Evolutionary conservation across 257 asterid species (phyloP), one percentile per base, ranked within the genome.

Genomic region (Leptodermis oblonga): DNA sequence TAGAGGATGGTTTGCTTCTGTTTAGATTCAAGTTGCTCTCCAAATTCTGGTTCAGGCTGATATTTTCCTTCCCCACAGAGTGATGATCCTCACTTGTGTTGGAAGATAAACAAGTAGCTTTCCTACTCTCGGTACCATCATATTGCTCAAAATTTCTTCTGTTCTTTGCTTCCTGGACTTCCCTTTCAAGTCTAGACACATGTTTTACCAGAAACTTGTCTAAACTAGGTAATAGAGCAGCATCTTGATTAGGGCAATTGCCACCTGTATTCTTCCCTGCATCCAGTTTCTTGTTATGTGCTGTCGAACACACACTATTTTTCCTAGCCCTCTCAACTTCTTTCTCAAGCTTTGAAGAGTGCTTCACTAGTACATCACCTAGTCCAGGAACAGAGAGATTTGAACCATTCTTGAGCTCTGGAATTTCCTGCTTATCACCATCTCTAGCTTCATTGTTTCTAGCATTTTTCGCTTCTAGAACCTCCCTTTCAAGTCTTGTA

Each of bases 401-500:
- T 0, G 25, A n/a, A n/a, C n/a, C n/a, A n/a, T n/a, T n/a, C n/a
- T n/a, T 81, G 23, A 48, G 51, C 45, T 43, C 70, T 58, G 61
- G 73, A 55, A 70, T 69, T 45, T 73, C 73, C 28, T 33, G 68
- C 58, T 81, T 80, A 41, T 67, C 74, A 33, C 33, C 78, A 12
- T 78, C 80, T 12, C 36, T 65, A 20, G 78, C 74, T 76, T 78
- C 92, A 61, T 65, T 81, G 49, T 79, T 82, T 62, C 82, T 71
- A 2, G 89, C 89, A 59, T 81, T 90, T 76, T 86, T 92, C 42
- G 98, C 97, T 74, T 92, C 96, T 52, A 85, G 70, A 14, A 92
- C 86, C 82, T 92, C 98, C 78, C 90, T 86, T 83, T 92, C 98
- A 26, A 92, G 97, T 64, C 98, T 86, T 0, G 95, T 88, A 78